Evolutionary conservation across 2,329 filamentous ascomycete genomes (phyloP).

Genomic region (Diaporthe helianthi): DNA sequence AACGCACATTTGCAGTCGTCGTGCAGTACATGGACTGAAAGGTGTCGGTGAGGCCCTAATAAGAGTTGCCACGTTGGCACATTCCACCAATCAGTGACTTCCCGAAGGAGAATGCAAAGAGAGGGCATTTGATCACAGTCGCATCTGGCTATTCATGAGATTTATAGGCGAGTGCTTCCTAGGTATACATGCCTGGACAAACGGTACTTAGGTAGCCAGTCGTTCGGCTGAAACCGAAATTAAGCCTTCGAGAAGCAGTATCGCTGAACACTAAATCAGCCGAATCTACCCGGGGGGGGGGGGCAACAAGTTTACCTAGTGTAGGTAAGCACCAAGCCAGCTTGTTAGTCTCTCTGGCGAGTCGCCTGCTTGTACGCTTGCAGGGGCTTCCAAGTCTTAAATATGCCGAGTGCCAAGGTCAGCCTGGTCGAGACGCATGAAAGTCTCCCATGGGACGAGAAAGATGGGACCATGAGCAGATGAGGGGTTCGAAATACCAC

Average conservation of each 20-base stretch:
- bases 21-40: not conserved
- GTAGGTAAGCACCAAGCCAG: not conserved
- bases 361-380: not conserved
- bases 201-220: not conserved
- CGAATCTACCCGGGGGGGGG: not conserved
- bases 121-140: not conserved
- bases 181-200: not conserved
- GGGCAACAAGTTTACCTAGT: too few relatives aligned
- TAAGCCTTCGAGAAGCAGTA: not conserved
- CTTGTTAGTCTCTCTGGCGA: not conserved
- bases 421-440: constrained; percentile 11
- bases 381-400: constrained; percentile 6
- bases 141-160: not conserved
- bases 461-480: constrained; percentile 2
- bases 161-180: not conserved
- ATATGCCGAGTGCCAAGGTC: constrained; percentile 7
- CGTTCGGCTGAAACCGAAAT: constrained; percentile 1
- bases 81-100: not conserved
- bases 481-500: constrained; percentile 3
- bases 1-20: too few relatives aligned
- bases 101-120: not conserved
- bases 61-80: not conserved
- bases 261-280: not conserved
- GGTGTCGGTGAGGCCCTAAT: not conserved
- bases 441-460: constrained; percentile 1